Conservation (phyloP, 495 filamentous ascomycete genomes). For the Penicillium turbatum region DNA sequence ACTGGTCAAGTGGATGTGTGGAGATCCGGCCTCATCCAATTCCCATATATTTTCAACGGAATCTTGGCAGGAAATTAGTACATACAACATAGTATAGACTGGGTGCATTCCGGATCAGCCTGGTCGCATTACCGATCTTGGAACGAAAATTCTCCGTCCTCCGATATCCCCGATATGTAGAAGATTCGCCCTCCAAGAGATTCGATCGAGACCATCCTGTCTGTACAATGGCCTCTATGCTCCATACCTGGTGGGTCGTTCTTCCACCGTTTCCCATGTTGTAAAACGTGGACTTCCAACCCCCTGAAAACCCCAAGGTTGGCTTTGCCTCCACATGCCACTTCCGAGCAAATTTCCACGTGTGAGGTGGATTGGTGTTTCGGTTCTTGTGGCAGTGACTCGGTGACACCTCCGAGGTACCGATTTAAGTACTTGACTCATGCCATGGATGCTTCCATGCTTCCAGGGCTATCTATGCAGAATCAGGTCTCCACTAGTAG, state of each 20-base stretch:
- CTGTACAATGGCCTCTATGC: neutral
- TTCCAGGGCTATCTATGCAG: neutral
- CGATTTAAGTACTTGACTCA: neutral
- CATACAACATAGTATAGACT: no score
- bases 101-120: slow-evolving; percentile 8
- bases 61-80: neutral
- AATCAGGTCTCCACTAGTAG: neutral
- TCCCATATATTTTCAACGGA: neutral
- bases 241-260: neutral
- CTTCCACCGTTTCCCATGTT: no score
- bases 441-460: neutral
- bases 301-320: neutral
- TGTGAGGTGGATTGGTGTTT: no score
- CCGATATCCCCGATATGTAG: neutral
- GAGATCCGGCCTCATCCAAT: slow-evolving; percentile 4
- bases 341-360: neutral
- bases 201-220: neutral
- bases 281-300: no score
- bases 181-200: neutral
- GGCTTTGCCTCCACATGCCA: neutral
- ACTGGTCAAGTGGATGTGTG: slow-evolving; percentile 1
- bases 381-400: no score
- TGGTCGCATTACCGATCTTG: slow-evolving; percentile 8
- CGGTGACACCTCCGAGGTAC: no score
- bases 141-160: slow-evolving; percentile 8